Percentiles rank a stretch among this genome's conserved stretches.
These are phyloP conservation scores for Sugiyamaella qingdaonensis DNA, from an alignment of 805 yeast genomes.

Conservation along the genomic window DNA sequence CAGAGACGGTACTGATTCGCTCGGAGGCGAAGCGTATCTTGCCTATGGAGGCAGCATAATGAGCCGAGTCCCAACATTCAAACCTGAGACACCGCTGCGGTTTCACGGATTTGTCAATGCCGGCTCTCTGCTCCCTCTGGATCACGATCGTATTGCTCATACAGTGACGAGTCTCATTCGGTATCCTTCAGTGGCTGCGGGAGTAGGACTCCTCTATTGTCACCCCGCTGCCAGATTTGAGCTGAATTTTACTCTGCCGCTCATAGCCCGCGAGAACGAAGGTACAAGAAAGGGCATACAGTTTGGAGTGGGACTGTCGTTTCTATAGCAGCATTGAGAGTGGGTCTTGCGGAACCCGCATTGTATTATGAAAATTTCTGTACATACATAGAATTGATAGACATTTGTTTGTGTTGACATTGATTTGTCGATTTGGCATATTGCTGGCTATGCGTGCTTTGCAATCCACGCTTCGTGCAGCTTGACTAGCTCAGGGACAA, in stretches of 20 bases:
- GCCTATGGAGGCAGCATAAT: slow-evolving; percentile 57
- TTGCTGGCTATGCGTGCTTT: background rate
- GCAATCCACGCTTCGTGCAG: slow-evolving; percentile 63
- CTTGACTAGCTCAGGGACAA: slow-evolving; percentile 70
- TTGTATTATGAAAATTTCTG: background rate
- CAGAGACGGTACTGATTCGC: slow-evolving; percentile 46
- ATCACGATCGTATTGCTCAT: slow-evolving; percentile 15
- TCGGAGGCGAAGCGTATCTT: slow-evolving; percentile 64
- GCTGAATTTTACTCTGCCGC: slow-evolving; percentile 58
- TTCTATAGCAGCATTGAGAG: slow-evolving; percentile 36
- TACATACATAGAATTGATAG: background rate
- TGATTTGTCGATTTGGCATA: too few species aligned
- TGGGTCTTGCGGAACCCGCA: background rate
- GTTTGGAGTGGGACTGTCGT: slow-evolving; percentile 59
- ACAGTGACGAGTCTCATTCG: slow-evolving; percentile 26
- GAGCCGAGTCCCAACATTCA: slow-evolving; percentile 53
- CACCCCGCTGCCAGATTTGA: slow-evolving; percentile 68
- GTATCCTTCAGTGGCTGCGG: slow-evolving; percentile 50
- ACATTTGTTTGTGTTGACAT: background rate
- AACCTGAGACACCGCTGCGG: slow-evolving; percentile 47
- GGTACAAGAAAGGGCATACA: slow-evolving; percentile 59
- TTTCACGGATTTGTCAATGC: slow-evolving; percentile 62
- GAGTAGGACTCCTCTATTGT: slow-evolving; percentile 56
- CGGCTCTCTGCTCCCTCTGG: slow-evolving; percentile 48
- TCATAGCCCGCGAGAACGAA: slow-evolving; percentile 49